Percentiles rank a stretch among this genome's conserved stretches.
These are phyloP conservation scores for Dendrobium huoshanense DNA, from an alignment of 106 monocot species.

Conservation along the genomic window DNA sequence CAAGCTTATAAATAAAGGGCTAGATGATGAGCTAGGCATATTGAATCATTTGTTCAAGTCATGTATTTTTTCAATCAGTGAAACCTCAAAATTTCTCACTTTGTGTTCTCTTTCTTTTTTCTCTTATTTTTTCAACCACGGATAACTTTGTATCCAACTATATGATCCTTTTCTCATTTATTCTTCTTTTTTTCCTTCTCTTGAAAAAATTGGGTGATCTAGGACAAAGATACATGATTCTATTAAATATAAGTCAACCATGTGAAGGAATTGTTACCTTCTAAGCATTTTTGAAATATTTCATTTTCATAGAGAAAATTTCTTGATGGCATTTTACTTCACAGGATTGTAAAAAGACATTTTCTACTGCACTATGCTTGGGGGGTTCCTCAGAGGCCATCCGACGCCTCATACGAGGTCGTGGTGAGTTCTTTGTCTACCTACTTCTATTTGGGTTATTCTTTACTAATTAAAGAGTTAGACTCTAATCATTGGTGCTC, in stretches of 20 bases:
- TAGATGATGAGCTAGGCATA: too few relatives aligned
- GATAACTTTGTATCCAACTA: too few relatives aligned
- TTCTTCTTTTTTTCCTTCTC: background rate
- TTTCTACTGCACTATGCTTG: conserved; percentile 79
- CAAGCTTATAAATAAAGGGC: too few relatives aligned
- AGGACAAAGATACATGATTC: background rate
- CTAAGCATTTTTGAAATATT: background rate
- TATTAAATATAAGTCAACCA: background rate
- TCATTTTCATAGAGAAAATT: background rate
- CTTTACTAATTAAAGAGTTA: background rate
- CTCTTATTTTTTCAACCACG: too few relatives aligned
- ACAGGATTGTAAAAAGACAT: conserved; percentile 91
- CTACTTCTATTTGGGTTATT: background rate
- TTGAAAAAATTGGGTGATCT: background rate
- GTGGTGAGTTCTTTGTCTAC: conserved; percentile 43
- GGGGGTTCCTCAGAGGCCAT: conserved; percentile 80
- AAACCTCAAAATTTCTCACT: too few relatives aligned
- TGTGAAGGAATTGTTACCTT: background rate
- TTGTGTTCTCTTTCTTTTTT: too few relatives aligned
- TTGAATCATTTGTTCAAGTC: too few relatives aligned
- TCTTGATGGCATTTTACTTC: conserved; percentile 12
- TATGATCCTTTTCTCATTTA: too few relatives aligned
- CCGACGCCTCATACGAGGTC: conserved; percentile 67
- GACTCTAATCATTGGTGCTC: background rate
- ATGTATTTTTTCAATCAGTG: too few relatives aligned